Conservation (phyloP, 108 stramenopile species). For the Bacterosira constricta region DNA sequence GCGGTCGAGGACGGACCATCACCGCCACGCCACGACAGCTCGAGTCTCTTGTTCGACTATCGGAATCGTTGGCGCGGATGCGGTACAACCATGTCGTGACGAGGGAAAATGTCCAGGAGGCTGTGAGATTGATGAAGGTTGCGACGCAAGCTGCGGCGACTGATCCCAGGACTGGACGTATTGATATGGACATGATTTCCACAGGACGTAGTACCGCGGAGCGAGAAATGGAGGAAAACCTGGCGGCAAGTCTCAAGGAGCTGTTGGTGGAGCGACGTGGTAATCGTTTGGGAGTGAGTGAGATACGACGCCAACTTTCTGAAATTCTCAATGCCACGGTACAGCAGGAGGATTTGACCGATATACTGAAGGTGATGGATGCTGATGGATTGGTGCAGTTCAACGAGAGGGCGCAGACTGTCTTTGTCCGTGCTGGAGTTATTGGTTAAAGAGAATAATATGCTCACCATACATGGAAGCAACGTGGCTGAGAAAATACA, state of each 20-base stretch:
- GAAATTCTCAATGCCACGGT: conserved; percentile 60
- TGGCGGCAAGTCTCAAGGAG: conserved; percentile 67
- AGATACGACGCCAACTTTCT: conserved; percentile 65
- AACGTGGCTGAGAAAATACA: too few relatives aligned
- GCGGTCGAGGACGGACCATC: conserved; percentile 88
- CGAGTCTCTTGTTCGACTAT: conserved; percentile 96
- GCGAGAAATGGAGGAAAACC: conserved; percentile 69
- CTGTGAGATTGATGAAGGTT: conserved; percentile 94
- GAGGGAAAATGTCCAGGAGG: conserved; percentile 89
- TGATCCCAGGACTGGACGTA: conserved; percentile 96
- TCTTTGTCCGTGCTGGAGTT: conserved; percentile 76
- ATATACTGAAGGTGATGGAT: conserved; percentile 70
- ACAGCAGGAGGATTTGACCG: conserved; percentile 64
- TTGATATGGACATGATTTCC: conserved; percentile 99
- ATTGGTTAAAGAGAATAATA: too few relatives aligned
- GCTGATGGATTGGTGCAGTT: conserved; percentile 82
- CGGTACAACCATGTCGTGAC: conserved; percentile 74
- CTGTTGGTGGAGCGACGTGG: conserved; percentile 70
- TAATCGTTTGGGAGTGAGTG: conserved; percentile 64
- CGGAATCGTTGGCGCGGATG: conserved; percentile 95
- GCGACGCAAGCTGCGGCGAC: conserved; percentile 97
- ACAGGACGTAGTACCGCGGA: conserved; percentile 89
- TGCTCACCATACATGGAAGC: too few relatives aligned
- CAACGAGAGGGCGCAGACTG: conserved; percentile 80
- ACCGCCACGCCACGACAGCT: conserved; percentile 99